Evolutionary conservation across 148 eudicot genomes (phyloP).

Genomic region (Camellia sinensis): DNA sequence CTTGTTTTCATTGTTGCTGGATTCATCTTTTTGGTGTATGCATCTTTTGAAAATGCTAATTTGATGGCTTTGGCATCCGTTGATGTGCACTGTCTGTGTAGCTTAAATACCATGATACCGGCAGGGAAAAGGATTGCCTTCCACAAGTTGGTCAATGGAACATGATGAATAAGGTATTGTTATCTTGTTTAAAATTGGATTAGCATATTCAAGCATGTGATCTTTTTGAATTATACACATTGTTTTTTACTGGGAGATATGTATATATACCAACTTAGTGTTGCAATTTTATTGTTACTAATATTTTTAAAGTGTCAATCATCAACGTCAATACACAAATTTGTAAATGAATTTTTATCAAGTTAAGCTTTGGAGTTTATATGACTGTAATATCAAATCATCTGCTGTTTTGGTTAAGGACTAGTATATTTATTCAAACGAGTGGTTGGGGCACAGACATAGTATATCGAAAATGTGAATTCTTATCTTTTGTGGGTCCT

Average conservation of each 20-base stretch:
- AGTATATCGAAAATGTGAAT: too few relatives aligned
- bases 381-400: too few relatives aligned
- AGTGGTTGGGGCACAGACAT: too few relatives aligned
- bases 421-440: too few relatives aligned
- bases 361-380: too few relatives aligned
- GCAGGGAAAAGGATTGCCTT: slow-evolving; percentile 66
- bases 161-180: slow-evolving; percentile 77
- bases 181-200: background rate
- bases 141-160: slow-evolving; percentile 95
- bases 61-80: background rate
- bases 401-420: too few relatives aligned
- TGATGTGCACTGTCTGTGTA: slow-evolving; percentile 20
- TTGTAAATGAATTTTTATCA: too few relatives aligned
- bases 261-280: too few relatives aligned
- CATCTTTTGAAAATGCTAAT: background rate
- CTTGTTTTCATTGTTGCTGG: background rate
- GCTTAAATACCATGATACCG: slow-evolving; percentile 82
- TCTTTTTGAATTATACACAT: background rate
- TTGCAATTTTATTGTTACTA: too few relatives aligned
- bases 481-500: background rate
- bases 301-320: too few relatives aligned
- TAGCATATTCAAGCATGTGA: background rate
- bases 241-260: too few relatives aligned
- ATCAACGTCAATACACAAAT: too few relatives aligned
- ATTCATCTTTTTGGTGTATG: background rate